Base-by-base conservation (phyloP, 1,284 basidiomycete species). In the Irpex lacteus region DNA sequence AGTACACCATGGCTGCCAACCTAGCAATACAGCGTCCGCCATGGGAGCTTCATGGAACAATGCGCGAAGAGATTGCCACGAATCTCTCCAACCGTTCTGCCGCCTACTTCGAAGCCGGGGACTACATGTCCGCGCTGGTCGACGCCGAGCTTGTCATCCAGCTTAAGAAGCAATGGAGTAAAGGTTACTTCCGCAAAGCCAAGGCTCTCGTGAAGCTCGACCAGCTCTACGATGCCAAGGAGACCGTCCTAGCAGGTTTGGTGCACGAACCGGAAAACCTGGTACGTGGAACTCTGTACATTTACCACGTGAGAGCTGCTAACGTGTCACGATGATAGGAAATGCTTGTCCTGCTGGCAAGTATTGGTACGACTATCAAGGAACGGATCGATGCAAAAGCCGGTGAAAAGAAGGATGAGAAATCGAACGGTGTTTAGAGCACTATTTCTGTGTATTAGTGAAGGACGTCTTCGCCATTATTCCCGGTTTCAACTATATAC, bases 131-230 rank as follows among this genome's bases (percentile, higher is more conserved):
- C 57, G 94, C 96, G 1, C 79, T 98, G 5, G 90, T 91, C 21
- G 97, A 99, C 73, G 96, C 96, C 0, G 95, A 98, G 66, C 88
- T 90, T 1, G 95, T 98, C 69, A 90, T 97, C 54, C 78, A 87
- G 68, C 79, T 98, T 62, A 93, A 94, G 74, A 83, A 90, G 64
- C 88, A 88, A 34, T 99, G 97, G 97, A 88, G 90, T 70, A 98
- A 98, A 75, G 97, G 96, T 0, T 95, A 98, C 75, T 98, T 97
- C 82, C 83, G 97, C 68, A 97, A 90, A 70, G 94, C 92, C 2
- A 92, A 92, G 74, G 95, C 97, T 0, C 80, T 98, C 55, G 81
- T 92, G 4, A 94, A 87, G n/a, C 79, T 99, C 63, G 82, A 83
- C 11, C 81, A 83, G 57, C 78, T 85, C 61, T 80, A 88, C 44